Conservation (phyloP, 306 rosid genomes). For the Malus fusca region DNA sequence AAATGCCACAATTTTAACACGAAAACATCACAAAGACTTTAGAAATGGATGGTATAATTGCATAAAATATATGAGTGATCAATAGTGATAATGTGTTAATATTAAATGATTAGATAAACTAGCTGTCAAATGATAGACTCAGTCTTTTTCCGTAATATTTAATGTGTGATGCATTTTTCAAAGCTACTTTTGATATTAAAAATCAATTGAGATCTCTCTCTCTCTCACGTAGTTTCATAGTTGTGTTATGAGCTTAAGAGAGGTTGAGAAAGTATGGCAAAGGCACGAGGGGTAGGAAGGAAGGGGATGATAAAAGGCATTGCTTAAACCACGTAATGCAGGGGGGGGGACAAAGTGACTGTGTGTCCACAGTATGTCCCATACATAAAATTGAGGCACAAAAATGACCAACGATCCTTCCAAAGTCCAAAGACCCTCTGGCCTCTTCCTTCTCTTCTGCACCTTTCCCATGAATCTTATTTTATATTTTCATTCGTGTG, state of each 20-base stretch:
- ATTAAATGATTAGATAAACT: too few relatives aligned
- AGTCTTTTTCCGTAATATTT: too few relatives aligned
- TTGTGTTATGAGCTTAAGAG: neutral
- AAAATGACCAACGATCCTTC: constrained; percentile 27
- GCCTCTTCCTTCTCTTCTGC: constrained; percentile 8
- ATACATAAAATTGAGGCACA: constrained; percentile 19
- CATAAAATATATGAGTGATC: too few relatives aligned
- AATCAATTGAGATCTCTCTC: neutral
- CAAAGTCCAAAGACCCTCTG: too few relatives aligned
- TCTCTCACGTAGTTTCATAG: neutral
- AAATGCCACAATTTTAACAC: too few relatives aligned
- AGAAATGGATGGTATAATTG: too few relatives aligned
- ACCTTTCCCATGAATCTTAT: constrained; percentile 22
- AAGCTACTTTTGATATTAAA: neutral
- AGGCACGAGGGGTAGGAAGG: neutral
- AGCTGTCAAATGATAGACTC: accelerated
- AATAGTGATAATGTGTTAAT: too few relatives aligned
- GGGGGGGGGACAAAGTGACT: neutral
- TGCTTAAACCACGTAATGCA: constrained; percentile 35
- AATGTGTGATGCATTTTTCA: neutral
- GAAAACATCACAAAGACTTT: too few relatives aligned
- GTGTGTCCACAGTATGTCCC: constrained; percentile 25
- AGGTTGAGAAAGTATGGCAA: neutral
- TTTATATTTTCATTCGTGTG: neutral
- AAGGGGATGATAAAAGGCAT: constrained; percentile 24